These are phyloP conservation scores for Kwoniella sp. DNA, from an alignment of 768 basidiomycete genomes.

Conservation along the genomic window DNA sequence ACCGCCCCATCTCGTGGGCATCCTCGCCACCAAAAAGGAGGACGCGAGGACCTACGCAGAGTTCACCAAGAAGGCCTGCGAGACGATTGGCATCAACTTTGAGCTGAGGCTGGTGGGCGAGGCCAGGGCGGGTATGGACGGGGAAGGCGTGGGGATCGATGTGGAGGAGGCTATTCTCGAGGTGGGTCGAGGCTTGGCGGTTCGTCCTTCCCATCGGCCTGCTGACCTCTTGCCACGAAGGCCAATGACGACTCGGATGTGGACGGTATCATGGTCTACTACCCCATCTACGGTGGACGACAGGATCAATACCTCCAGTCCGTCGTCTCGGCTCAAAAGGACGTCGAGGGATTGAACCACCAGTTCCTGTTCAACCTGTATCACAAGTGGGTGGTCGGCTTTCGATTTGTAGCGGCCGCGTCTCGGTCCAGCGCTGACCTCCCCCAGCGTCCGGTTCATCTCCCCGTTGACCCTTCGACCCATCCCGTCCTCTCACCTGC, in stretches of 20 bases:
- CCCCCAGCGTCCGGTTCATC: conserved; percentile 86
- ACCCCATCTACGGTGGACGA: conserved; percentile 85
- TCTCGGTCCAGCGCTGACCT: not conserved
- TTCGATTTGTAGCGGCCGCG: not conserved
- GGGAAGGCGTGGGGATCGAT: conserved; percentile 70
- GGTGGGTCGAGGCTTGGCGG: conserved; percentile 17
- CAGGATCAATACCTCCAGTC: conserved; percentile 98
- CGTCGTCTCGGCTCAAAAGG: conserved; percentile 91
- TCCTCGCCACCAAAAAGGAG: conserved; percentile 66
- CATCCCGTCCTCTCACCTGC: conserved; percentile 40
- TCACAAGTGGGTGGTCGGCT: conserved; percentile 67
- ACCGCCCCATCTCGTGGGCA: conserved; percentile 77
- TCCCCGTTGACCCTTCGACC: conserved; percentile 44
- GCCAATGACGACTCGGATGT: conserved; percentile 82
- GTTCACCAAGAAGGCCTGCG: conserved; percentile 87
- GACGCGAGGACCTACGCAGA: conserved; percentile 58
- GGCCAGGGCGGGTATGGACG: conserved; percentile 49
- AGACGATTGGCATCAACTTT: conserved; percentile 80
- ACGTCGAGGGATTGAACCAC: conserved; percentile 94
- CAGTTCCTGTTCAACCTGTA: conserved; percentile 82
- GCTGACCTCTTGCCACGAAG: conserved; percentile 2
- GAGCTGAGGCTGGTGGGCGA: conserved; percentile 67
- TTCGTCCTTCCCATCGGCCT: not conserved
- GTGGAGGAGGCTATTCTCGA: conserved; percentile 95
- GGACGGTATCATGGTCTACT: conserved; percentile 98